Base-by-base conservation (phyloP, 306 rosid genomes). In the Gillenia trifoliata region DNA sequence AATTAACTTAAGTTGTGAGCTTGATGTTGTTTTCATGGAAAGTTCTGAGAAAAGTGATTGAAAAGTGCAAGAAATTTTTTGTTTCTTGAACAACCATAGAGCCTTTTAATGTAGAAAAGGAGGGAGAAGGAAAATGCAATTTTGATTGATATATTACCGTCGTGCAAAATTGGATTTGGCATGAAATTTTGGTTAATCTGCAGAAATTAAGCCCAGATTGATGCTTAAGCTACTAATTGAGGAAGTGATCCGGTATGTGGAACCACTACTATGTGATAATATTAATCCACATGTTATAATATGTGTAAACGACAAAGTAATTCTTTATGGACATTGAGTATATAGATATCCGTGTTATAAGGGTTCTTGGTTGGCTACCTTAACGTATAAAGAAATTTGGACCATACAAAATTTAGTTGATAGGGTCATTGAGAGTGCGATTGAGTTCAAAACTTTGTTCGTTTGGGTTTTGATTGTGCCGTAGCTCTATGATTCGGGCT, bases 11-110 rank as follows among this genome's bases (percentile, higher is more conserved):
- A 79, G 79, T 33, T 52, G 49, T 15, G 66, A 79, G 61, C 56
- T 19, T 67, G 75, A 73, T 54, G 47, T 74, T 54, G 34, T 67
- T 71, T 71, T 59, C 29, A 4, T 56, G 62, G 62, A 56, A 56
- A 52, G 57, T 52, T 13, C 9, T 52, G 1, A 52, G 25, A 10
- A 52, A 6, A 52, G 25, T 19, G 61, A 55, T 26, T 5, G 64
- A 13, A 59, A 59, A 26, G 19, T 59, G 20, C 31, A 2, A 11
- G 2, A 13, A 25, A 59, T 11, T 11, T 25, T 4, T 17, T 55
- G 15, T 23, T 59, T 59, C 17, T 16, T 5, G 25, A 11, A 25
- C 15, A 22, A 10, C 3, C 13, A 23, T 55, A 22, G 16, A 7
- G 29, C 61, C 25, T 55, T 55, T 22, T 22, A 16, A 8, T 55